Evolutionary conservation across 176 grass and related monocot species (phyloP).

Genomic region (Miscanthus lutarioriparius): DNA sequence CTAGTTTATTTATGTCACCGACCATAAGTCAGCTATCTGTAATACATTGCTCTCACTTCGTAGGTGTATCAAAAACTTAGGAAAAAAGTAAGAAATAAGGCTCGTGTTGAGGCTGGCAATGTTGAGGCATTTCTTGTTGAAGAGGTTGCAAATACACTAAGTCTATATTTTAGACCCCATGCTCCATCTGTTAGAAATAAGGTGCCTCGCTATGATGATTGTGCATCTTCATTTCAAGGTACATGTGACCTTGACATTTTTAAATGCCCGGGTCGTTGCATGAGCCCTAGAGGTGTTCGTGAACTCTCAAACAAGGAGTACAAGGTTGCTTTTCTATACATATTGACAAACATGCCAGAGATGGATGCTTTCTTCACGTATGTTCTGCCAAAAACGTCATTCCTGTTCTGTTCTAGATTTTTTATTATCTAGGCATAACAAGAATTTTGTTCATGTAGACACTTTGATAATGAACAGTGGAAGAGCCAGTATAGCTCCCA

Average conservation of each 20-base stretch:
- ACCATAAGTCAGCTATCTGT: too few species aligned
- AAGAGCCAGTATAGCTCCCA: background rate
- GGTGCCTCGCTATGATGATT: background rate
- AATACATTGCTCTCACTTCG: too few species aligned
- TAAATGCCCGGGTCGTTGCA: background rate
- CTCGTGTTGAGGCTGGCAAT: too few species aligned
- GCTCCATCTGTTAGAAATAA: too few species aligned
- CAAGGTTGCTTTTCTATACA: background rate
- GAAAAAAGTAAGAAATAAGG: too few species aligned
- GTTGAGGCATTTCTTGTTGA: too few species aligned
- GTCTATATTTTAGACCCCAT: too few species aligned
- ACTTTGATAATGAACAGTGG: background rate
- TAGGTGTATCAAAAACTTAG: too few species aligned
- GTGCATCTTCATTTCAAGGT: background rate
- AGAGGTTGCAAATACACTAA: too few species aligned
- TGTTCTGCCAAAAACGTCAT: background rate
- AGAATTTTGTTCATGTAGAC: background rate
- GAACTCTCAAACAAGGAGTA: background rate
- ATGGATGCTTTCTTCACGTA: constrained; percentile 10
- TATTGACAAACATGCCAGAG: background rate
- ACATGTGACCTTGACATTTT: background rate
- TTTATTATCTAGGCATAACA: background rate
- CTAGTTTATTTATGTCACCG: too few species aligned
- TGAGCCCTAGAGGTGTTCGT: background rate
- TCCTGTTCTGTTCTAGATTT: background rate